Conservation (phyloP, 345 rosid species). For the Combretum micranthum region DNA sequence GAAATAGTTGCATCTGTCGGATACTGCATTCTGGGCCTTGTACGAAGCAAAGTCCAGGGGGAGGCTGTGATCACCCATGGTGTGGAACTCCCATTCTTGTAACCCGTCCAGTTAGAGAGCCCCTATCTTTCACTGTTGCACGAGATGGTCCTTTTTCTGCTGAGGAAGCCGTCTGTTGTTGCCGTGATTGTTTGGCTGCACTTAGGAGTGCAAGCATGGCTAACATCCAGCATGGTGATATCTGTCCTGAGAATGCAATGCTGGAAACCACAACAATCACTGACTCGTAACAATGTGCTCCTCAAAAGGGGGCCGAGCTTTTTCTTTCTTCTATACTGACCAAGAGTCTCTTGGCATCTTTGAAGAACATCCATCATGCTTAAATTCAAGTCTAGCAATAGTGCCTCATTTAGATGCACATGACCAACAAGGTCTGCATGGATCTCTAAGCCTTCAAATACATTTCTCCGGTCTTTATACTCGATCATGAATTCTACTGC, state of each 20-base stretch:
- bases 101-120: slow-evolving; percentile 51
- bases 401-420: too few species aligned
- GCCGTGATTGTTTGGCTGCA: slow-evolving; percentile 51
- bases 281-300: too few species aligned
- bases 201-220: slow-evolving; percentile 43
- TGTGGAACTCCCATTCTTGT: slow-evolving; percentile 64
- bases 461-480: too few species aligned
- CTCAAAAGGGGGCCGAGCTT: too few species aligned
- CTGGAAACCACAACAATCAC: too few species aligned
- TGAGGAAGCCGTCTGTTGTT: slow-evolving; percentile 44
- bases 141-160: slow-evolving; percentile 32
- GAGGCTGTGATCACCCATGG: slow-evolving; percentile 49
- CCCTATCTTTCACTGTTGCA: slow-evolving; percentile 34
- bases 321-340: too few species aligned
- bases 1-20: slow-evolving; percentile 41
- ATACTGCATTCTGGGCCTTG: slow-evolving; percentile 53
- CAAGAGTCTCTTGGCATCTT: too few species aligned
- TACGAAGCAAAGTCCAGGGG: slow-evolving; percentile 34
- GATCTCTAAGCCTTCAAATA: too few species aligned
- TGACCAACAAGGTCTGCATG: too few species aligned
- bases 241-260: slow-evolving; percentile 49
- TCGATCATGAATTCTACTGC: too few species aligned
- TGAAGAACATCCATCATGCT: too few species aligned
- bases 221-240: slow-evolving; percentile 54
- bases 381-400: too few species aligned